Conservation (phyloP, 805 yeast genomes). For the Ogataea ramenticola region DNA sequence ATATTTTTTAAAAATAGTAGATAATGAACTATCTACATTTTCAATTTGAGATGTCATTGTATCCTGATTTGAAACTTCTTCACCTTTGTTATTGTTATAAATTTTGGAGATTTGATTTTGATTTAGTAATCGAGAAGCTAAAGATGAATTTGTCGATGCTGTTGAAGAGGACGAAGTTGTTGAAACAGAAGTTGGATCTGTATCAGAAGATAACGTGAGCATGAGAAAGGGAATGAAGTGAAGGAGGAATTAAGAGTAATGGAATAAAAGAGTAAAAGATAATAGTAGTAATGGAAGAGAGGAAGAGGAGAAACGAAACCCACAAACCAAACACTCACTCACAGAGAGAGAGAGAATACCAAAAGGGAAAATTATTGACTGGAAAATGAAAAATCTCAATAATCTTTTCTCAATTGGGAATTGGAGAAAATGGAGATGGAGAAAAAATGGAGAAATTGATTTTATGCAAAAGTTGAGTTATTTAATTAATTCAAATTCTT, state of each 20-base stretch:
- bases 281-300: neutral
- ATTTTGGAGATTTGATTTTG: neutral
- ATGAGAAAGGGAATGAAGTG: constrained; percentile 71
- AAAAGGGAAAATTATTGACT: too few species aligned
- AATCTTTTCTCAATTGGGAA: too few species aligned
- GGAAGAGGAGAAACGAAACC: neutral
- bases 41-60: too few species aligned
- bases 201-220: constrained; percentile 71
- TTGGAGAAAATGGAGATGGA: too few species aligned
- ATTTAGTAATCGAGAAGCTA: too few species aligned
- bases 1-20: constrained; percentile 35
- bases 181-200: constrained; percentile 54
- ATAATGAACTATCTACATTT: constrained; percentile 14
- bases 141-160: neutral
- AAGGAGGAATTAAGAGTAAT: constrained; percentile 66
- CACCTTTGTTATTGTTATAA: neutral
- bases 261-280: constrained; percentile 39
- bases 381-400: too few species aligned
- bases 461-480: too few species aligned
- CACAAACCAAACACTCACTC: too few species aligned
- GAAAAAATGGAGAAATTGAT: too few species aligned
- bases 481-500: too few species aligned
- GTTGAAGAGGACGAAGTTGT: constrained; percentile 61
- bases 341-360: too few species aligned
- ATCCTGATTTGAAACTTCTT: too few species aligned